These are phyloP conservation scores for Lablab purpureus DNA, from an alignment of 306 rosid species.

Conservation along the genomic window DNA sequence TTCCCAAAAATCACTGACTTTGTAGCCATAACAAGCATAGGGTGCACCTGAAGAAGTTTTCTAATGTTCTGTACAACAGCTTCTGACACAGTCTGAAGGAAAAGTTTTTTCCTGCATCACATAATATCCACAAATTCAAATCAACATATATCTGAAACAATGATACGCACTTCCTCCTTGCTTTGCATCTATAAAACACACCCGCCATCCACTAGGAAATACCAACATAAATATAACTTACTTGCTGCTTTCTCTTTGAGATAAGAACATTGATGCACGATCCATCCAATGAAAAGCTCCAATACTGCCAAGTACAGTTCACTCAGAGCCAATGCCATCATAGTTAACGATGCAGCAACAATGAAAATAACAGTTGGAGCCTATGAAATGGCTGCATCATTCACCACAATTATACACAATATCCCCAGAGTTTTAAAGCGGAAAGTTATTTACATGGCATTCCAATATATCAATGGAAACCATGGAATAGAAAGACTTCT, in stretches of 20 bases:
- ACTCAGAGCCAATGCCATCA: not conserved
- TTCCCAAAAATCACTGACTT: slow-evolving; percentile 72
- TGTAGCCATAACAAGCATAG: slow-evolving; percentile 80
- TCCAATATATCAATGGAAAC: not conserved
- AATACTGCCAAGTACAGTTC: slow-evolving; percentile 61
- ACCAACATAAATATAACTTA: slow-evolving; percentile 40
- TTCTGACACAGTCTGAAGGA: slow-evolving; percentile 74
- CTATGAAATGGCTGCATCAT: no score
- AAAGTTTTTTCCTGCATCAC: slow-evolving; percentile 70
- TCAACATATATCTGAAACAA: slow-evolving; percentile 34
- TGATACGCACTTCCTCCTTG: not conserved
- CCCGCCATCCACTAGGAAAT: slow-evolving; percentile 21
- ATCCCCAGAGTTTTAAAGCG: no score
- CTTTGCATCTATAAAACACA: slow-evolving; percentile 18
- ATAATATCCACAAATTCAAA: slow-evolving; percentile 39
- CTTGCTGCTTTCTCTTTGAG: slow-evolving; percentile 63
- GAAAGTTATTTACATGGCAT: no score
- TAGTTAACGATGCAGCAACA: slow-evolving; percentile 15
- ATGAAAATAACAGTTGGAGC: slow-evolving; percentile 26
- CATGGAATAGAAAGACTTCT: not conserved
- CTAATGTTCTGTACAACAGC: slow-evolving; percentile 78
- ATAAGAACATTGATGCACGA: slow-evolving; percentile 74
- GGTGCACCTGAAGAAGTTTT: slow-evolving; percentile 79
- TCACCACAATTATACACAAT: no score
- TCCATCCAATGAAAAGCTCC: slow-evolving; percentile 98